These are phyloP conservation scores for Entomortierella lignicola DNA, from an alignment of 192 early-diverging fungal species.

Conservation along the genomic window DNA sequence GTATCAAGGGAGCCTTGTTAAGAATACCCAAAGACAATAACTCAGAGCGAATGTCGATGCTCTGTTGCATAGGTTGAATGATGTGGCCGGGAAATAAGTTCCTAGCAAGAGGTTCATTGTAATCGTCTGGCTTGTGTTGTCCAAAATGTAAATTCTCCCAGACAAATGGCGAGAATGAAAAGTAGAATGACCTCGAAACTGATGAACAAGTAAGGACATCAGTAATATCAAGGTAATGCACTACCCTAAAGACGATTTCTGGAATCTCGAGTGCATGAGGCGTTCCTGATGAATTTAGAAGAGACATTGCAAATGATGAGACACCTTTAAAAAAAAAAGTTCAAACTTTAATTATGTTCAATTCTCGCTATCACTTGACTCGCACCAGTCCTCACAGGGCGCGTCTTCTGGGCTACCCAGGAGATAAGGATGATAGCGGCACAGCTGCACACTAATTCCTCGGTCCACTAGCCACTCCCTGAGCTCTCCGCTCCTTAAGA, in stretches of 20 bases:
- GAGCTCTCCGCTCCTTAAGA: no score
- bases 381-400: no score
- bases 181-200: constrained; percentile 3
- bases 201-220: constrained; percentile 7
- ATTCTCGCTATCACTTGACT: no score
- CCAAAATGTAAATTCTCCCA: constrained; percentile 28
- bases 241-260: constrained; percentile 11
- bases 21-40: no score
- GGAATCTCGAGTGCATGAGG: constrained; percentile 9
- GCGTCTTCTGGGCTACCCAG: no score
- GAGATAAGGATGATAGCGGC: no score
- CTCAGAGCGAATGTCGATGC: no score
- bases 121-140: not conserved
- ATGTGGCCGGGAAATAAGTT: not conserved
- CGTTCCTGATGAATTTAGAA: no score
- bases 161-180: constrained; percentile 12
- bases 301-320: no score
- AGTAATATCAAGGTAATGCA: not conserved
- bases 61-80: not conserved
- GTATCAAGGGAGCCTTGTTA: constrained; percentile 6
- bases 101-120: not conserved
- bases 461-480: not conserved
- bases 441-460: no score
- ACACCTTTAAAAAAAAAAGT: no score
- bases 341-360: no score